Evolutionary conservation across 2,329 filamentous ascomycete genomes (phyloP).

Genomic region (Xylaria sp.): DNA sequence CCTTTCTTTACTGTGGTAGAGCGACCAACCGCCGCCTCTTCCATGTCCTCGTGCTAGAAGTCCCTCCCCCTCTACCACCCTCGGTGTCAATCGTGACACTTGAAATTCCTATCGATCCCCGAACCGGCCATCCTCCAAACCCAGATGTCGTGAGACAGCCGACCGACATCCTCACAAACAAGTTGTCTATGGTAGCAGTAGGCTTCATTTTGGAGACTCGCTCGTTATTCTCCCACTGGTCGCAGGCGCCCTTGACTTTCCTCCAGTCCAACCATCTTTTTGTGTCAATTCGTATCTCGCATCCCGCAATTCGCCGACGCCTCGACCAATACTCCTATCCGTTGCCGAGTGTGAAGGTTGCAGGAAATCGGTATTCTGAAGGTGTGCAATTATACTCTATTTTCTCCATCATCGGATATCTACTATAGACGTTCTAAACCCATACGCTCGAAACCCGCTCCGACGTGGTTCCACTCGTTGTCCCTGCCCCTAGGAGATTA

Average conservation of each 20-base stretch:
- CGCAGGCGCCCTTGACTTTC: conserved; percentile 60
- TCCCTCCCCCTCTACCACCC: conserved; percentile 22
- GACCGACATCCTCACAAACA: conserved; percentile 29
- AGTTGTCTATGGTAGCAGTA: conserved; percentile 51
- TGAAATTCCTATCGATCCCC: conserved; percentile 25
- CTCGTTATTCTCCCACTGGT: conserved; percentile 44
- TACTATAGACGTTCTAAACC: background rate
- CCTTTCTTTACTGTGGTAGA: conserved; percentile 17
- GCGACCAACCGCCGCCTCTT: conserved; percentile 26
- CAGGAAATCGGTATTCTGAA: conserved; percentile 11
- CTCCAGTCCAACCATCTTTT: conserved; percentile 40
- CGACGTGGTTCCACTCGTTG: background rate
- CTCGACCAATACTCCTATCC: conserved; percentile 12
- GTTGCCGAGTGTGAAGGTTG: conserved; percentile 9
- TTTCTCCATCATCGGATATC: background rate
- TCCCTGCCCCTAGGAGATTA: background rate
- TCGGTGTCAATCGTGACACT: conserved; percentile 36
- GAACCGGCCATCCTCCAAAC: conserved; percentile 27
- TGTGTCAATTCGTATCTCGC: conserved; percentile 25
- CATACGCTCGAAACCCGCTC: background rate
- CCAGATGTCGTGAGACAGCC: conserved; percentile 33
- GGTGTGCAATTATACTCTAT: conserved; percentile 14
- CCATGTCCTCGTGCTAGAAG: conserved; percentile 35
- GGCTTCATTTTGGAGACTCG: conserved; percentile 44
- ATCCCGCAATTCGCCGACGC: conserved; percentile 10